phyloP scores from a whole-genome alignment of 345 rosid species.

The Eucalyptus victrix region DNA sequence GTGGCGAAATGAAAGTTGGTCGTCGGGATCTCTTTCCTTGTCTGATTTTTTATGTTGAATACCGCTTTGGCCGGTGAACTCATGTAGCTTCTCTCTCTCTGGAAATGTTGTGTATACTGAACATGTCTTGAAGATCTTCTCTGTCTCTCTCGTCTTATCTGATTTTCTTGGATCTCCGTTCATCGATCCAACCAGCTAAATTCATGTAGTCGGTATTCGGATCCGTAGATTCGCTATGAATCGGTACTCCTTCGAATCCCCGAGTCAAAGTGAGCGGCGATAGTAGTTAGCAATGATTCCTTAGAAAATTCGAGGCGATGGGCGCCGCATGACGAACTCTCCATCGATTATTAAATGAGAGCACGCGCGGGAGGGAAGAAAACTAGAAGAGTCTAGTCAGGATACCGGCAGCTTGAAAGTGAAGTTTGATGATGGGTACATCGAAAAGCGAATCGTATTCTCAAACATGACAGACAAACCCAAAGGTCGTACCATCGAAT shows the following conservation, averaged over 20 bases:
- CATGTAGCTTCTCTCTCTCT: not conserved
- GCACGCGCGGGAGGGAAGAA: not conserved
- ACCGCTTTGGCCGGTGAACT: not conserved
- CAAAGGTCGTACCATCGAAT: not conserved
- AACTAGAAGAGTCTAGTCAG: not conserved
- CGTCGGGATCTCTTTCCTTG: not conserved
- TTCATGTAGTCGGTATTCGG: not conserved
- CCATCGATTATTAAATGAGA: not conserved
- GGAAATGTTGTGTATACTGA: not conserved
- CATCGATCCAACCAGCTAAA: not conserved
- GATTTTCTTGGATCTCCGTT: not conserved
- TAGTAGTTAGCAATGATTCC: not conserved
- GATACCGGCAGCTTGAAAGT: not conserved
- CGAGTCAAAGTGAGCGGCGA: not conserved
- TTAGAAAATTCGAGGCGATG: not conserved
- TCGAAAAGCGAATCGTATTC: not conserved
- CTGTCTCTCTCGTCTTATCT: not conserved
- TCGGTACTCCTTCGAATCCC: not conserved
- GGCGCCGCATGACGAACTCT: not conserved
- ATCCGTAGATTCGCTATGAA: not conserved
- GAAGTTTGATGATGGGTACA: not conserved
- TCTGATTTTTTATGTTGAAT: not conserved
- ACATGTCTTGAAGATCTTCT: not conserved
- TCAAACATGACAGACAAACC: not conserved
- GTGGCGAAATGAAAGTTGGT: not conserved